phyloP scores from a whole-genome alignment of 208 protist species.

The Leishmania martiniquensis region DNA sequence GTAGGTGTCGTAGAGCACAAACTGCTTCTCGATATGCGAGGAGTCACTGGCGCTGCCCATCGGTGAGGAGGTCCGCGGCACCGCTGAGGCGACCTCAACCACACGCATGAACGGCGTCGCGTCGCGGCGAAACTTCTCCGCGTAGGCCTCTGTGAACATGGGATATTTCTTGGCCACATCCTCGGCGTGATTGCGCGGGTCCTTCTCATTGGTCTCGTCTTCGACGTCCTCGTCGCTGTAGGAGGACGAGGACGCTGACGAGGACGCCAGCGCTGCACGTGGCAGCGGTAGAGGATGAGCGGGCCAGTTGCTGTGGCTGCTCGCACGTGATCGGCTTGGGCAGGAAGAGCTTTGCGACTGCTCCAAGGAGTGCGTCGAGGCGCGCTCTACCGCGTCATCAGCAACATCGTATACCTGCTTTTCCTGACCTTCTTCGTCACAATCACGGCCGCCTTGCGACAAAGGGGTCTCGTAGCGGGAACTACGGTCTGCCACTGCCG shows the following conservation, averaged over 20 bases:
- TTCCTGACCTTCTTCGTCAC: slow-evolving; percentile 11
- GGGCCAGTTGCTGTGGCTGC: slow-evolving; percentile 29
- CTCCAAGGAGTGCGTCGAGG: slow-evolving; percentile 18
- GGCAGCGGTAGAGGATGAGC: slow-evolving; percentile 19
- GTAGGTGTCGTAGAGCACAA: slow-evolving; percentile 76
- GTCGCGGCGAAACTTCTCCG: slow-evolving; percentile 38
- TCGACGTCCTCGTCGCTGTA: slow-evolving; percentile 31
- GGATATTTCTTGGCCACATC: slow-evolving; percentile 64
- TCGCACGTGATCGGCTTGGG: slow-evolving; percentile 31
- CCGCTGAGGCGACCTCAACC: slow-evolving; percentile 16
- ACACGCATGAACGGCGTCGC: slow-evolving; percentile 57
- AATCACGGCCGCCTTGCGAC: slow-evolving; percentile 11
- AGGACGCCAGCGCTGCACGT: slow-evolving; percentile 11
- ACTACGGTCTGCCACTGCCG: slow-evolving; percentile 7
- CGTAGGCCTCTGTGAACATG: slow-evolving; percentile 63
- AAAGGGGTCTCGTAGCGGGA: slow-evolving; percentile 24
- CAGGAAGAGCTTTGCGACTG: slow-evolving; percentile 28
- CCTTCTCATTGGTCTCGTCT: slow-evolving; percentile 33
- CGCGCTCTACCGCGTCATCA: neutral
- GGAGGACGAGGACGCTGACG: slow-evolving; percentile 21
- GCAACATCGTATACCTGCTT: neutral
- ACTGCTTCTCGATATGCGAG: slow-evolving; percentile 21
- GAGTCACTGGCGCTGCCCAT: slow-evolving; percentile 4
- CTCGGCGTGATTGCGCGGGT: slow-evolving; percentile 38
- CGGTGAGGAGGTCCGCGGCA: neutral